Evolutionary conservation across 2,329 filamentous ascomycete species (phyloP).

Genomic region (Xylariaceae sp.): DNA sequence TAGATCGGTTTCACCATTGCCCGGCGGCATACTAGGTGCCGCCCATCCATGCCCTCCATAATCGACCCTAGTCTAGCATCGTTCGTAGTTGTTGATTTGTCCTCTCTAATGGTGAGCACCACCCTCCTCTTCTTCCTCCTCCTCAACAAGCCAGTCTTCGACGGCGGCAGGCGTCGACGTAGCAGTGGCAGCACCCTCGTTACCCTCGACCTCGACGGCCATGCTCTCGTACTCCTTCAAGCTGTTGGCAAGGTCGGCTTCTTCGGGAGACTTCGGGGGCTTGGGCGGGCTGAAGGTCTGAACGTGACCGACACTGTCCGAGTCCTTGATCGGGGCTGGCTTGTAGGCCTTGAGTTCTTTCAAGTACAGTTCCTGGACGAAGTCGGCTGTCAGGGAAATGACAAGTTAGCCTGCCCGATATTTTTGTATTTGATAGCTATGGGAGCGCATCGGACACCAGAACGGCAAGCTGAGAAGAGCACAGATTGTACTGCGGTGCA

Average conservation of each 20-base stretch:
- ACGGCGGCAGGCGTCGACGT: constrained; percentile 63
- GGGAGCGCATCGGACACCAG: neutral
- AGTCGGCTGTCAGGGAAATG: constrained; percentile 71
- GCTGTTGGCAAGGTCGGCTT: constrained; percentile 88
- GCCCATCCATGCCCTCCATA: neutral
- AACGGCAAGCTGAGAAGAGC: neutral
- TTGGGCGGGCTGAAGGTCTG: constrained; percentile 84
- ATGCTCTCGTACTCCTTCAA: constrained; percentile 94
- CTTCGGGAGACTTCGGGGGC: constrained; percentile 87
- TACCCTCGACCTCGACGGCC: constrained; percentile 92
- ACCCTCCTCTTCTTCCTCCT: constrained; percentile 68
- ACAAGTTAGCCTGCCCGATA: constrained; percentile 16
- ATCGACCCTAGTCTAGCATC: neutral
- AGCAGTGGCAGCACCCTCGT: constrained; percentile 68
- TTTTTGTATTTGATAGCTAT: neutral
- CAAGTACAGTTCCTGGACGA: constrained; percentile 97
- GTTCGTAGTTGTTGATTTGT: constrained; percentile 3
- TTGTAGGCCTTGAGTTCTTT: constrained; percentile 97
- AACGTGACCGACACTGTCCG: constrained; percentile 88
- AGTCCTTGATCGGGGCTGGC: constrained; percentile 78
- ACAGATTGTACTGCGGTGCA: neutral
- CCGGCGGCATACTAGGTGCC: constrained; percentile 16
- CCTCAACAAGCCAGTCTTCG: constrained; percentile 83
- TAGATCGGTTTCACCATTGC: constrained; percentile 16
- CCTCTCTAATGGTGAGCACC: constrained; percentile 52